Evolutionary conservation across 108 stramenopile genomes (phyloP).

Genomic region (Discostella pseudostelligera): DNA sequence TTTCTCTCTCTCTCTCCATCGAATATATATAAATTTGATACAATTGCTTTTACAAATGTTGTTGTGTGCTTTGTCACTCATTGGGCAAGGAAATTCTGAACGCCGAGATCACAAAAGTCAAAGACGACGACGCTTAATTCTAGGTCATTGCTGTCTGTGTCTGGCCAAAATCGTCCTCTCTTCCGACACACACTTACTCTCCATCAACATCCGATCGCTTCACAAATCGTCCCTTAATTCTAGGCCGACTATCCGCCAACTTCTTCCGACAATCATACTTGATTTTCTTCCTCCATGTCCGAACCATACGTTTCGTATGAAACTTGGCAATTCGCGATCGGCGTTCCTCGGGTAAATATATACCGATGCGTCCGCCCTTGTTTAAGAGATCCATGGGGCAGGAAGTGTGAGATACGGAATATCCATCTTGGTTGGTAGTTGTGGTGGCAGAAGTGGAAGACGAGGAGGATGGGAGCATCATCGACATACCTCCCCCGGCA

Average conservation of each 20-base stretch:
- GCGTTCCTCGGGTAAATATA: conserved; percentile 93
- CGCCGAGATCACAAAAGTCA: too few species aligned
- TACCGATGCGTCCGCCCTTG: conserved; percentile 90
- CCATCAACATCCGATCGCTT: conserved; percentile 56
- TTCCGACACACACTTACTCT: conserved; percentile 10
- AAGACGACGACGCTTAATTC: too few species aligned
- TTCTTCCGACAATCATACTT: conserved; percentile 99
- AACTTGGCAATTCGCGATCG: conserved; percentile 92
- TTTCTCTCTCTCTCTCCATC: too few species aligned
- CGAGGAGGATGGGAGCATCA: conserved; percentile 6
- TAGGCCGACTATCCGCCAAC: conserved; percentile 94
- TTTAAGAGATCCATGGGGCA: conserved; percentile 85
- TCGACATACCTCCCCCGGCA: conserved; percentile 23
- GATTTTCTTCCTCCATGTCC: conserved; percentile 98
- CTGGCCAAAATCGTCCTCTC: too few species aligned
- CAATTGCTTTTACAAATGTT: too few species aligned
- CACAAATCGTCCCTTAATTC: conserved; percentile 99
- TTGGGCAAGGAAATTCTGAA: too few species aligned
- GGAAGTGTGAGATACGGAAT: conserved; percentile 46
- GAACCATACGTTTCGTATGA: conserved; percentile 90
- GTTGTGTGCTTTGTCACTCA: too few species aligned
- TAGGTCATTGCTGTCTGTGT: too few species aligned
- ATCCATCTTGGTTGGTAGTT: conserved; percentile 4
- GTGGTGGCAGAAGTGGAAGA: neutral
- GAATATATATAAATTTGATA: too few species aligned